Base-by-base conservation (phyloP, 2,329 filamentous ascomycete genomes). In the Hysterium pulicare region DNA sequence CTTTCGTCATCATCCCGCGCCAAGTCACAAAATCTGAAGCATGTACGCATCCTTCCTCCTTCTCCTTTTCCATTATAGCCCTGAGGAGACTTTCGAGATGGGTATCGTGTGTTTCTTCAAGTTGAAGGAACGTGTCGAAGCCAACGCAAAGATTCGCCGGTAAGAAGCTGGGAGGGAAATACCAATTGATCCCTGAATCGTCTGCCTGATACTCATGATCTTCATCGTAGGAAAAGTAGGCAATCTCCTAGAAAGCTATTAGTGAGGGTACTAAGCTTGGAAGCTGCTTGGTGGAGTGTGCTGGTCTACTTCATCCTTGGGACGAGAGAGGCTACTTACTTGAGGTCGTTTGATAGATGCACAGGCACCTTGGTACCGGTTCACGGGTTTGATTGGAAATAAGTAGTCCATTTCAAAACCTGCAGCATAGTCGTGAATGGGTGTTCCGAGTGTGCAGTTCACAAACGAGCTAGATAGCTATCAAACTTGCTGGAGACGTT, bases 1-100 rank as follows among this genome's bases (percentile, higher is more conserved):
- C 89, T 77, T 96, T 98, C 49, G 93, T 97, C 84, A 98, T 90
- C 89, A 97, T 96, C 28, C 93, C 93, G 58, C 93, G 77, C 91
- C 91, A 98, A 1, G 91, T 97, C 39, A 97, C 77, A 34, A 97
- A 65, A 55, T 95, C 82, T 2, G 86, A 84, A 47, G 90, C 83
- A 23, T 84, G 82, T 59, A 78, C 83, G 57, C 79, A 75, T 2
- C 79, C 78, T 1, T 77, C 80, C 51, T 82, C 74, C 62, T 83
- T 75, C 68, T 97, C 93, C 51, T 87, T 75, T 20, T 78, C 77
- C 37, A 82, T 74, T 34, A 98, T 81, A 1, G 90, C 84, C 46
- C 81, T 83, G 17, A 98, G 73, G 22, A 98, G 72, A 47, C 86
- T 85, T 42, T 94, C 87, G 3, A 98, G 73, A 68, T 98, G 93